Base-by-base conservation (phyloP, 2,329 filamentous ascomycete genomes). In the Cercospora citrullina region DNA sequence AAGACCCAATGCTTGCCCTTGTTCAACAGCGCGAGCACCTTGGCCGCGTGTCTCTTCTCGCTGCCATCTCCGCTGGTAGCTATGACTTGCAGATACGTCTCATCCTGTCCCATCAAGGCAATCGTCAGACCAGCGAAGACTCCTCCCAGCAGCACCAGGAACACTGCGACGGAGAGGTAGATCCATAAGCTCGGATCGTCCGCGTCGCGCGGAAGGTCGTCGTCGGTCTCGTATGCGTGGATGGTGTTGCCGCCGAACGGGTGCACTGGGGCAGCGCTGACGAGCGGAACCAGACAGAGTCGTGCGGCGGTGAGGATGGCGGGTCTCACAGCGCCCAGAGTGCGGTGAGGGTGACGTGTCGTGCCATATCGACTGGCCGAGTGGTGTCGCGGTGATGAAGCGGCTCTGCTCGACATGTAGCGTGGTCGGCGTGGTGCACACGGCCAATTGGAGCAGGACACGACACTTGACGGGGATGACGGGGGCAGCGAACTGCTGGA, bases 1-100 rank as follows among this genome's bases (percentile, higher is more conserved):
- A 99, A 84, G 21, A 99, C 94, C 95, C 95, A 99, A 80, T 99
- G 95, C 80, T 99, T 99, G 75, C 95, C 95, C 75, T 87, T 91
- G 72, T 92, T 89, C 65, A 99, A 82, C 30, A 99, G 84, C 53
- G 88, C 85, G 73, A 95, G 85, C 10, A 99, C 95, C 71, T 88
- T 90, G 66, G 87, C 87, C 0, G 95, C 95, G 77, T 97, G 93
- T 77, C 89, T 92, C 76, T 90, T 90, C 81, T 98, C 94, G n/a
- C 89, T 85, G 65, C 91, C 93, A 79, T 92, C 90, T 57, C 91
- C 89, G 64, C 95, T 96, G 48, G 90, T 90, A 62, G 93, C 89
- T 71, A 99, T 91, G 72, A 99, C 95, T 81, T 97, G 95, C 16
- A 99, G 87, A 80, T 99, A 97, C 75, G 98, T 96, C 80, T 96